Evolutionary conservation across 2,329 filamentous ascomycete species (phyloP), one percentile per base, ranked within the genome.

Genomic region (Fusarium tupiense): DNA sequence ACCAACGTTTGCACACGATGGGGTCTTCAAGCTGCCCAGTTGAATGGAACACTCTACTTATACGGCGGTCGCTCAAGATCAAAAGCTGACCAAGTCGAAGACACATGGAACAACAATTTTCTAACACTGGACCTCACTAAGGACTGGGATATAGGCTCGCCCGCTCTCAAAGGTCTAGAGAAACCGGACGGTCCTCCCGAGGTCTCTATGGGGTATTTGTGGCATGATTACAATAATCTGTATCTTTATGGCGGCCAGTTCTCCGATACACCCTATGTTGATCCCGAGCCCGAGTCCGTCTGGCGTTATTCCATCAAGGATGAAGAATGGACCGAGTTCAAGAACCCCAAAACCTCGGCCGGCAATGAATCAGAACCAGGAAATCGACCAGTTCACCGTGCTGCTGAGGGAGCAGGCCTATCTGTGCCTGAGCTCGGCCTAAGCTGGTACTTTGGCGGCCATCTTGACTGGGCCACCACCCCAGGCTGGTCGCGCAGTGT

Each of bases 361-460:
- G 93, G 93, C 3, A 88, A 90, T 49, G 88, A 89, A 76, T 91
- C 92, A 0, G 88, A 89, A 29, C 83, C 83, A 0, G 88, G 85
- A 16, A 86, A 86, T 26, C 82, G 87, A 26, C 82, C 88, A 2
- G 86, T 95, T 6, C 91, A 94, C 78, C 86, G 93, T 52, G 88
- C 92, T 5, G 92, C 92, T 3, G 93, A 95, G 80, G 93, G 93
- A 12, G 92, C 93, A 17, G 92, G 92, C 1, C 82, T 93, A 20
- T 92, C 90, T 35, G 90, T 95, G 2, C 89, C 92, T 1, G 89
- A 91, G 61, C 83, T 94, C 2, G 92, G 92, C 0, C 83, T 92
- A 53, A 93, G 91, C 38, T 95, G 91, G 86, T 95, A 94, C 80
- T 95, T 95, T 81, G 93, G 92, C 33, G 93, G 93, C 0, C 93